Conservation (phyloP, 805 yeast genomes). For the Clavispora asparagi region DNA sequence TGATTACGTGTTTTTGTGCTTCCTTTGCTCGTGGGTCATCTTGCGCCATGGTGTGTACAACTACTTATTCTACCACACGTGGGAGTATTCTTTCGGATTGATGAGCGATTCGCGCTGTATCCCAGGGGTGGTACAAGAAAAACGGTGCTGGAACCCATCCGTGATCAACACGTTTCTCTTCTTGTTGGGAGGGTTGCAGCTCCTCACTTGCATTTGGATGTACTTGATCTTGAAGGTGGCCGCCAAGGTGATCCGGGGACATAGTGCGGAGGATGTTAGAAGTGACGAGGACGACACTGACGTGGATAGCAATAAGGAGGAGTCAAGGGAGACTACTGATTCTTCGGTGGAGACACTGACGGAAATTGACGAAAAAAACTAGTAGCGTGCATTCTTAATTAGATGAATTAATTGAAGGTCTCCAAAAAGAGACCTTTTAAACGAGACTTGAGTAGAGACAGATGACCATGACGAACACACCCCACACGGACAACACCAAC, state of each 20-base stretch:
- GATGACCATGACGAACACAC: conserved; percentile 48
- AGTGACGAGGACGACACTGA: conserved; percentile 69
- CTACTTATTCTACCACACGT: conserved; percentile 58
- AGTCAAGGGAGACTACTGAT: neutral
- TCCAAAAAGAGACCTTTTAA: conserved; percentile 1
- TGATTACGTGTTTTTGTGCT: conserved; percentile 63
- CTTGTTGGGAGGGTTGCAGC: conserved; percentile 62
- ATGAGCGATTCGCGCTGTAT: conserved; percentile 44
- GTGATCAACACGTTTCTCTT: conserved; percentile 45
- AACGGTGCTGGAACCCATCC: conserved; percentile 47
- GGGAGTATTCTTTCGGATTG: conserved; percentile 33
- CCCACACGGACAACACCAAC: conserved; percentile 47
- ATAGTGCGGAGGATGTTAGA: conserved; percentile 80
- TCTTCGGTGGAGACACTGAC: neutral
- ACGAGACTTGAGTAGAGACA: conserved; percentile 27
- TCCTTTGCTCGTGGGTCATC: conserved; percentile 63
- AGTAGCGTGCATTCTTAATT: neutral
- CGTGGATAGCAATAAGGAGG: conserved; percentile 13
- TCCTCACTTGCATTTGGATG: conserved; percentile 68
- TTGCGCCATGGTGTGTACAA: conserved; percentile 72
- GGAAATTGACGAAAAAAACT: neutral
- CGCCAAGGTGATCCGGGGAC: conserved; percentile 62
- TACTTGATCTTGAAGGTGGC: conserved; percentile 68
- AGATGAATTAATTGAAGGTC: neutral
- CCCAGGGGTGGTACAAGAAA: conserved; percentile 22